Base-by-base conservation (phyloP, 2,329 filamentous ascomycete species). In the Colletotrichum gloeosporioides region DNA sequence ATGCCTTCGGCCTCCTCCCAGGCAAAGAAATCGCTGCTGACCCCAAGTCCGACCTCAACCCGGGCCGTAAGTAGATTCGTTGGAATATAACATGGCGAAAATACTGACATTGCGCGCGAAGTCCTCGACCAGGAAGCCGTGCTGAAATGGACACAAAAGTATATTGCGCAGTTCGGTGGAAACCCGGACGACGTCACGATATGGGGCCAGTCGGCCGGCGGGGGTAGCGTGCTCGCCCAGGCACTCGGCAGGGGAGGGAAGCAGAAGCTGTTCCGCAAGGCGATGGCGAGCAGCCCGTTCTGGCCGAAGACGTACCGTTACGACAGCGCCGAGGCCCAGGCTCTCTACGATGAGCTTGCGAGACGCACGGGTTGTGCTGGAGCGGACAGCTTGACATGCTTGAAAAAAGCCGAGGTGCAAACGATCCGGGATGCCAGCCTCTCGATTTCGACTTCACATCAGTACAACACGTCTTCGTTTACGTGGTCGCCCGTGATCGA, bases 401-500 rank as follows among this genome's bases (percentile, higher is more conserved):
- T 93, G 63, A 92, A 92, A 80, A 80, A 75, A 1, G 85, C 86
- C 2, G 89, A 91, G 80, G 84, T 91, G 34, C 90, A 92, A 80
- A 82, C 81, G 2, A 84, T 93, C 25, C 84, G 90, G 6, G 85
- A 88, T n/a, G 90, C 90, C 4, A 88, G 86, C 49, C 81, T 91
- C 22, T 79, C 81, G 22, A 86, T 93, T 25, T 86, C 87, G 22
- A 85, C 81, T 3, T 87, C 84, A 69, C 86, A 90, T 79, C 88
- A 86, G 22, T 92, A 90, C 81, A 90, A 85, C 16, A 90, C 90
- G 1, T 89, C 86, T 25, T 89, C 88, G 1, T 93, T 90, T 80
- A 90, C 88, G 0, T 93, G 90, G 90, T 90, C 88, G 0, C 91
- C 92, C 1, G 90, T 93, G 10, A 88, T 93, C 73, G 91, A 93